Conservation (phyloP, 148 eudicot species). For the Arctostaphylos glauca region DNA sequence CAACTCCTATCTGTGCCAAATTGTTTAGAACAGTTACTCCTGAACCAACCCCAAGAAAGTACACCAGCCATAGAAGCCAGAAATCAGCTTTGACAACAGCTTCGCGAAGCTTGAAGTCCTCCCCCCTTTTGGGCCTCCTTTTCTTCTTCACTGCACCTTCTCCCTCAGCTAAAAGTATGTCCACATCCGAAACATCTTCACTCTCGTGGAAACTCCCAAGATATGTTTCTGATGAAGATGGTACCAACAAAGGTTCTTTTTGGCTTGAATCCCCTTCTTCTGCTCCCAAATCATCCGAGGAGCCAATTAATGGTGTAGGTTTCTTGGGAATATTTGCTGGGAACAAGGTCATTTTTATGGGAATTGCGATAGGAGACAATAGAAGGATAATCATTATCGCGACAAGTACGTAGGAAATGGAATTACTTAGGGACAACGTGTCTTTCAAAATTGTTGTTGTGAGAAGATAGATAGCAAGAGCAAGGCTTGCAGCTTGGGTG, state of each 20-base stretch:
- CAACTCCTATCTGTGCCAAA: conserved; percentile 78
- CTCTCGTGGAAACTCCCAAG: conserved; percentile 47
- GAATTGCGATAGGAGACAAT: conserved; percentile 83
- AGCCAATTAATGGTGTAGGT: conserved; percentile 23
- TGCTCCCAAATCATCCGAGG: conserved; percentile 38
- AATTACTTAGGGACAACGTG: conserved; percentile 31
- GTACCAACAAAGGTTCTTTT: conserved; percentile 36
- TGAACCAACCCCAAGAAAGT: conserved; percentile 84
- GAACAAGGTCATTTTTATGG: conserved; percentile 81
- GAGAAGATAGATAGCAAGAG: conserved; percentile 69
- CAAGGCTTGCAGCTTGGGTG: conserved; percentile 68
- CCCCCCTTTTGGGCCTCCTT: conserved; percentile 79
- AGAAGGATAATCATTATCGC: conserved; percentile 64
- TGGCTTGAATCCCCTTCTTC: conserved; percentile 27
- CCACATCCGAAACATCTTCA: conserved; percentile 58
- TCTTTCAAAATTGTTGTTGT: conserved; percentile 56
- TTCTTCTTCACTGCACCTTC: conserved; percentile 87
- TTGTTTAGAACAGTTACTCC: conserved; percentile 87
- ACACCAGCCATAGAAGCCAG: conserved; percentile 83
- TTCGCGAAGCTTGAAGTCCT: conserved; percentile 74
- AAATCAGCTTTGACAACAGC: conserved; percentile 87
- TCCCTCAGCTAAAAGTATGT: conserved; percentile 69
- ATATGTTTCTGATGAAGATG: conserved; percentile 38
- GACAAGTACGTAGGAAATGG: conserved; percentile 51
- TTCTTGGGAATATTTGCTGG: conserved; percentile 37